Percentiles rank a stretch among this genome's conserved stretches.
Evolutionary conservation across 2,329 filamentous ascomycete genomes (phyloP).

Genomic region (Verticillium isaacii): DNA sequence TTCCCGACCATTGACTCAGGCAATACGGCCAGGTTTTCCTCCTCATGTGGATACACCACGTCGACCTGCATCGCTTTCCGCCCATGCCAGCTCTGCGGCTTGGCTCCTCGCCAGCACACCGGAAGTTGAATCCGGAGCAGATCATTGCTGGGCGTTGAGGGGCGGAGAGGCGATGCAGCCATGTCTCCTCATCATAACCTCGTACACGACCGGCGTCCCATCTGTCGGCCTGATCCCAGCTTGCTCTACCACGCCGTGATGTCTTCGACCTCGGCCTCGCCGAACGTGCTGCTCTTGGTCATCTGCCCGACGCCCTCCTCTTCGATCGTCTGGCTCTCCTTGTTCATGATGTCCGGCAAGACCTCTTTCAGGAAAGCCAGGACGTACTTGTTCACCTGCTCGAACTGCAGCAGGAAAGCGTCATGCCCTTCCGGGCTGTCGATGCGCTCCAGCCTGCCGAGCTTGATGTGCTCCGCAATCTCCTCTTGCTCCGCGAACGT

Average conservation of each 20-base stretch:
- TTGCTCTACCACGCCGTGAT: slow-evolving; percentile 80
- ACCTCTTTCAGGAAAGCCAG: slow-evolving; percentile 77
- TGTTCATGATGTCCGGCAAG: slow-evolving; percentile 82
- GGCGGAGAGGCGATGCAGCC: not conserved
- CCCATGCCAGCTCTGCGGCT: not conserved
- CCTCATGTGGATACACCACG: not conserved
- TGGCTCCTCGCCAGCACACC: not conserved
- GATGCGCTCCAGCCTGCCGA: slow-evolving; percentile 77
- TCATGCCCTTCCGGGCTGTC: slow-evolving; percentile 95
- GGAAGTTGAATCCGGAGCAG: not conserved
- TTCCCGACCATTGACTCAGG: no score
- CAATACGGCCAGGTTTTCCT: no score
- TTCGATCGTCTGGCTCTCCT: slow-evolving; percentile 40
- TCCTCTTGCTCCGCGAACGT: slow-evolving; percentile 97
- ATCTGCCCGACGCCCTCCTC: slow-evolving; percentile 54
- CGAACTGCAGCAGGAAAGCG: slow-evolving; percentile 92
- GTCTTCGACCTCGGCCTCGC: slow-evolving; percentile 88
- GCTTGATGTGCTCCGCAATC: slow-evolving; percentile 73
- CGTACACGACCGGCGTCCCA: not conserved
- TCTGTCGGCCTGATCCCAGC: not conserved
- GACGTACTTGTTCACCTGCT: slow-evolving; percentile 90
- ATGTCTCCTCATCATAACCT: not conserved
- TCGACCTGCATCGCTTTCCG: not conserved
- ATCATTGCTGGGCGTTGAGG: not conserved
- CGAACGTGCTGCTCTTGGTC: slow-evolving; percentile 87